A percentile compares a stretch with the other conserved stretches of the same genome.
phyloP scores from a whole-genome alignment of 257 asterid species.

The Salvia hispanica region DNA sequence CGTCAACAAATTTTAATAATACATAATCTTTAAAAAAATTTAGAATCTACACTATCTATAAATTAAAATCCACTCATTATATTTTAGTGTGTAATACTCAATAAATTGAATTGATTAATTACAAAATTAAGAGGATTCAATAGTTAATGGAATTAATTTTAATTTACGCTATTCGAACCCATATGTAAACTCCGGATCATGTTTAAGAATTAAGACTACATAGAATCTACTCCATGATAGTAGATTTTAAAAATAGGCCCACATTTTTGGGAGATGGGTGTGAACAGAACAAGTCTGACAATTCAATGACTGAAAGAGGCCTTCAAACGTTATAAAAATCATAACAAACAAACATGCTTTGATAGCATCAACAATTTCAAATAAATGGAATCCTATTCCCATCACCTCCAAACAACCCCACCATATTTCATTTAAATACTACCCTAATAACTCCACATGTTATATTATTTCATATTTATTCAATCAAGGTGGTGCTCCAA shows the following conservation, averaged over 20 bases:
- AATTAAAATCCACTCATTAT: too few relatives aligned
- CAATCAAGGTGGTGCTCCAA: constrained; percentile 19
- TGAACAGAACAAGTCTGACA: constrained; percentile 40
- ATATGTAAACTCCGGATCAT: neutral
- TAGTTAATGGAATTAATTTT: too few relatives aligned
- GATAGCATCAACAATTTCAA: neutral
- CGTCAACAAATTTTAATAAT: too few relatives aligned
- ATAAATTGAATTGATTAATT: too few relatives aligned
- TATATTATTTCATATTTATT: constrained; percentile 30
- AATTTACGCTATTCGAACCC: too few relatives aligned
- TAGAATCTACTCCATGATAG: neutral
- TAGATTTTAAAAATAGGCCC: neutral
- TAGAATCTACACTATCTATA: too few relatives aligned
- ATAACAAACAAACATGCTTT: constrained; percentile 32
- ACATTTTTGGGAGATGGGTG: neutral
- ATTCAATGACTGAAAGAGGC: constrained; percentile 23
- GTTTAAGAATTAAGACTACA: neutral
- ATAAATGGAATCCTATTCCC: constrained; percentile 30
- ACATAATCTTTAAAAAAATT: too few relatives aligned
- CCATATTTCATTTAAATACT: constrained; percentile 7
- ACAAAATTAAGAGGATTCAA: too few relatives aligned
- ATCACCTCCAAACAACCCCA: constrained; percentile 3
- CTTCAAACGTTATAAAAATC: constrained; percentile 10
- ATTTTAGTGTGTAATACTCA: too few relatives aligned
- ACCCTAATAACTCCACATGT: neutral